Evolutionary conservation across 345 rosid genomes (phyloP).

Genomic region (Syzygium aqueum): DNA sequence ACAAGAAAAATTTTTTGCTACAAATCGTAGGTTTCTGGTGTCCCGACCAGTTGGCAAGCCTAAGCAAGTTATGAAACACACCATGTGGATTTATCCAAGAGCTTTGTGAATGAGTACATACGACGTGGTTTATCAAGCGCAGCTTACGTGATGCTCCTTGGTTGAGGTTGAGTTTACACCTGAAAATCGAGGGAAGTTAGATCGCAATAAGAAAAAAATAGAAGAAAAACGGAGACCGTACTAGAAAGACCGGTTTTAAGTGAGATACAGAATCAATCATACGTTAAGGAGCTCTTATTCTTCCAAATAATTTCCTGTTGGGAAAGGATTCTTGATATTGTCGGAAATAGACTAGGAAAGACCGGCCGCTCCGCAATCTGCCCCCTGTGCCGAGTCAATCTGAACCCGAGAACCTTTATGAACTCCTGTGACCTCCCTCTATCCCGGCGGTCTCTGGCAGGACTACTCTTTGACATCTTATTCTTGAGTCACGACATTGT

Average conservation of each 20-base stretch:
- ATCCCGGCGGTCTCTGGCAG: not conserved
- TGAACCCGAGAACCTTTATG: not conserved
- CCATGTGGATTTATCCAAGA: not conserved
- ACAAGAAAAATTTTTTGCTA: not conserved
- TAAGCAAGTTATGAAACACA: not conserved
- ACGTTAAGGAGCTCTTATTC: not conserved
- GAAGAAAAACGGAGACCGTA: not conserved
- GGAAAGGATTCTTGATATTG: not conserved
- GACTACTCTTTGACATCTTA: not conserved
- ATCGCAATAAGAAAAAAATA: not conserved
- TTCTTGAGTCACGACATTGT: not conserved
- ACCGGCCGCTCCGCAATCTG: not conserved
- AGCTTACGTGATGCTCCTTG: not conserved
- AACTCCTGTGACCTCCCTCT: not conserved
- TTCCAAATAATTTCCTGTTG: not conserved
- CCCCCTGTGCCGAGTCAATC: not conserved
- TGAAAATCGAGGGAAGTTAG: not conserved
- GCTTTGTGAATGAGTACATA: not conserved
- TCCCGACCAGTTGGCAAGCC: not conserved
- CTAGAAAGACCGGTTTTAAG: not conserved
- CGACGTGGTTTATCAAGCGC: not conserved
- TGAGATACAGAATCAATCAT: not conserved
- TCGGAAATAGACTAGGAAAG: not conserved
- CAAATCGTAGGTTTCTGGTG: not conserved
- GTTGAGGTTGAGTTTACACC: not conserved